A percentile compares a stretch with the other conserved stretches of the same genome.
These are phyloP conservation scores for Fonsecaea pedrosoi DNA, from an alignment of 2,329 filamentous ascomycete genomes.

Conservation along the genomic window DNA sequence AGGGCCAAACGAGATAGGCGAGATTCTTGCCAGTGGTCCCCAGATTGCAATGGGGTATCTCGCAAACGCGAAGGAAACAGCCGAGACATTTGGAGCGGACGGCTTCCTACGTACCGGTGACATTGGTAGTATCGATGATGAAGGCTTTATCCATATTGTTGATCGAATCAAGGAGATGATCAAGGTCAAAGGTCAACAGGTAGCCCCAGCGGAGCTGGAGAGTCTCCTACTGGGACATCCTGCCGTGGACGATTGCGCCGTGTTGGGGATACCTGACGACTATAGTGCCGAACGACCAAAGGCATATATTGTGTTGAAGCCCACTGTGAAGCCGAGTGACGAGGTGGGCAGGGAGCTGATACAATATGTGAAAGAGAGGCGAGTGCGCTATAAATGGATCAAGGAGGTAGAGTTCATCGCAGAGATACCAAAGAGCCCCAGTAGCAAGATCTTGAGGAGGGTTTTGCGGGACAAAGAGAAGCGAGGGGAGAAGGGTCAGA, in stretches of 20 bases:
- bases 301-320: constrained; percentile 80
- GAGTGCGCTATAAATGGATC: constrained; percentile 45
- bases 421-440: constrained; percentile 73
- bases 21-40: constrained; percentile 75
- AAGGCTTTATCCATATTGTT: constrained; percentile 58
- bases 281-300: constrained; percentile 66
- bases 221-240: constrained; percentile 63
- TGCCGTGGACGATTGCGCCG: constrained; percentile 68
- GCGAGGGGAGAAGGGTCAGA: constrained; percentile 26
- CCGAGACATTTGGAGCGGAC: constrained; percentile 69
- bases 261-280: constrained; percentile 72
- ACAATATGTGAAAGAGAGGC: constrained; percentile 38
- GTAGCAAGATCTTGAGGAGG: constrained; percentile 74
- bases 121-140: constrained; percentile 64
- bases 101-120: constrained; percentile 69
- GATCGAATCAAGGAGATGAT: constrained; percentile 60
- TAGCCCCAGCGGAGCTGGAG: constrained; percentile 67
- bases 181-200: constrained; percentile 68
- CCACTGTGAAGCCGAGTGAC: constrained; percentile 65
- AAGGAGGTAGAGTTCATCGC: constrained; percentile 50
- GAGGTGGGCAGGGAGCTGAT: constrained; percentile 67
- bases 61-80: constrained; percentile 73
- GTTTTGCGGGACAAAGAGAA: constrained; percentile 56
- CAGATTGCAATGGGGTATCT: constrained; percentile 82
- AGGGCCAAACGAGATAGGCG: constrained; percentile 59